These are phyloP conservation scores for Stromatinia cepivora DNA, from an alignment of 2,329 filamentous ascomycete species.

Conservation along the genomic window DNA sequence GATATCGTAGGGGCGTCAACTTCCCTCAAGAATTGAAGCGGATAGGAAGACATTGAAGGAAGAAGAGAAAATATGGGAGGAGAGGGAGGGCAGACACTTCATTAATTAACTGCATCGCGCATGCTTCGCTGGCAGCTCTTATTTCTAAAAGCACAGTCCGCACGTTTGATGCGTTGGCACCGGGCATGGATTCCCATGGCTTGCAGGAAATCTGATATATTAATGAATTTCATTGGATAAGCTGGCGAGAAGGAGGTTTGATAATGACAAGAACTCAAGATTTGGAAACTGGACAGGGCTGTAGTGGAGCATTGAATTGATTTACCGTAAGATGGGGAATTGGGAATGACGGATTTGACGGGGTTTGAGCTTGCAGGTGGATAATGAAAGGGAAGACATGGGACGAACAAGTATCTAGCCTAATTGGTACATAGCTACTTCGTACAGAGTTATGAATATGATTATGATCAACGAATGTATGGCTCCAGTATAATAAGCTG, in stretches of 20 bases:
- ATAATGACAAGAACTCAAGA: too few relatives aligned
- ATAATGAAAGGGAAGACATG: not conserved
- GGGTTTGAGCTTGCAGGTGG: not conserved
- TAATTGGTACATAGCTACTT: too few relatives aligned
- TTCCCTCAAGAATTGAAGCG: not conserved
- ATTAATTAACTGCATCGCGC: slow-evolving; percentile 10
- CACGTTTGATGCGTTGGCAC: slow-evolving; percentile 38
- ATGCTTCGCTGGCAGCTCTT: slow-evolving; percentile 20
- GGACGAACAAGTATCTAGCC: slow-evolving; percentile 1
- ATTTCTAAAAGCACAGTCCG: slow-evolving; percentile 22
- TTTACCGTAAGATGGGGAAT: not conserved
- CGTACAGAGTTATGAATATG: too few relatives aligned
- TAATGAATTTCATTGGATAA: not conserved
- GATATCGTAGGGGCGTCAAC: not conserved
- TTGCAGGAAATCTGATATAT: not conserved
- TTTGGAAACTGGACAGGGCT: not conserved
- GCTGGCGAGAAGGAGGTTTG: slow-evolving; percentile 5
- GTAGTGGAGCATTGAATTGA: not conserved
- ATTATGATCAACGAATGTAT: too few relatives aligned
- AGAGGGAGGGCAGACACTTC: not conserved
- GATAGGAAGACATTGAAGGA: not conserved
- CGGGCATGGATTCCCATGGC: slow-evolving; percentile 24
- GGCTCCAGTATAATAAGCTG: too few relatives aligned
- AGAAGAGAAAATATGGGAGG: not conserved
- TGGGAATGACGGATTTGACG: not conserved